A percentile compares a stretch with the other conserved stretches of the same genome.
These are phyloP conservation scores for Ogataea dorogensis DNA, from an alignment of 805 yeast species.

Conservation along the genomic window DNA sequence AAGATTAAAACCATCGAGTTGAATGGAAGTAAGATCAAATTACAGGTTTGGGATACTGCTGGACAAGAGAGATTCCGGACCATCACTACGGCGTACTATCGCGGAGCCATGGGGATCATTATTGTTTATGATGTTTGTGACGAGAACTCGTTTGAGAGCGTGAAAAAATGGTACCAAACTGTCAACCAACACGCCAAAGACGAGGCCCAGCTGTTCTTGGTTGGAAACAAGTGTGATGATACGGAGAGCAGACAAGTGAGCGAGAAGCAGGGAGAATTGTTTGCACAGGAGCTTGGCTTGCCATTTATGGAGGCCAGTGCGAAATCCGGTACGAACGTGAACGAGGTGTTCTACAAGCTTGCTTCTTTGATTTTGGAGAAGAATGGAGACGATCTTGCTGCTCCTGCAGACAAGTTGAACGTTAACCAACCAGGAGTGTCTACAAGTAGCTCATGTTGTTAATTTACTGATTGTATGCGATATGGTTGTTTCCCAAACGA, in stretches of 20 bases:
- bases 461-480: conserved; percentile 69
- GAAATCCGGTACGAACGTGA: conserved; percentile 88
- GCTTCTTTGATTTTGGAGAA: conserved; percentile 85
- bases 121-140: conserved; percentile 83
- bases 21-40: conserved; percentile 87
- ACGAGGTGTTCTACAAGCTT: conserved; percentile 84
- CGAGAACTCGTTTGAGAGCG: conserved; percentile 88
- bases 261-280: conserved; percentile 83
- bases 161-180: conserved; percentile 92
- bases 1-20: conserved; percentile 94
- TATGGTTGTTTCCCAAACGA: conserved; percentile 99
- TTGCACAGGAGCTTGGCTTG: conserved; percentile 82
- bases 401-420: conserved; percentile 27
- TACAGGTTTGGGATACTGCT: conserved; percentile 97
- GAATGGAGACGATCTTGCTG: conserved; percentile 45
- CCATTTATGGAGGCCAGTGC: conserved; percentile 97
- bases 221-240: conserved; percentile 95
- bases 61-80: conserved; percentile 97
- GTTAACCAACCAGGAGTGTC: conserved; percentile 26
- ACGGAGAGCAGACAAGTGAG: conserved; percentile 82
- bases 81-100: conserved; percentile 87
- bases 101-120: conserved; percentile 87
- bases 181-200: conserved; percentile 96
- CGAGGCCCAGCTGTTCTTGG: conserved; percentile 89
- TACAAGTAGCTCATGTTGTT: conserved; percentile 22